These are phyloP conservation scores for Leptodontidium sp. DNA, from an alignment of 2,329 filamentous ascomycete genomes.

Conservation along the genomic window DNA sequence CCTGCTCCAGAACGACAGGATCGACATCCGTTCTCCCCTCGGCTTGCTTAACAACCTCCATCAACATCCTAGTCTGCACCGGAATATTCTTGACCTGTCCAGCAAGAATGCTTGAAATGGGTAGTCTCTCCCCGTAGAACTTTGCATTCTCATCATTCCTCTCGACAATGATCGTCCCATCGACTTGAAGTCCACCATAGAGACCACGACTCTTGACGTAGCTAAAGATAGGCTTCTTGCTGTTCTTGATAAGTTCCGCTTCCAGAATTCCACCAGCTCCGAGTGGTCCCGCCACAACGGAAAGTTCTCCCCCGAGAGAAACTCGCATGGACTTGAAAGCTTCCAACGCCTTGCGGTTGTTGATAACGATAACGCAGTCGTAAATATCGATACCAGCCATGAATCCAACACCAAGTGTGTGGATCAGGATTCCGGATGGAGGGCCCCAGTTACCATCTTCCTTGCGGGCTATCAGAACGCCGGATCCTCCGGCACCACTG, in stretches of 20 bases:
- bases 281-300: slow-evolving; percentile 78
- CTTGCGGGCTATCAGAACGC: slow-evolving; percentile 82
- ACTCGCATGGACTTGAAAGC: slow-evolving; percentile 81
- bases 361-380: slow-evolving; percentile 93
- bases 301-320: slow-evolving; percentile 83
- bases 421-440: slow-evolving; percentile 87
- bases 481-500: slow-evolving; percentile 88
- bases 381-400: slow-evolving; percentile 93
- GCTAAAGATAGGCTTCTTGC: slow-evolving; percentile 74
- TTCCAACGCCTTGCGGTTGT: slow-evolving; percentile 82
- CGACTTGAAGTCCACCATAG: slow-evolving; percentile 84
- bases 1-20: slow-evolving; percentile 66
- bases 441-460: slow-evolving; percentile 91
- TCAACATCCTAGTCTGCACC: slow-evolving; percentile 49
- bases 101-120: slow-evolving; percentile 64
- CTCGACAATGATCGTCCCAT: slow-evolving; percentile 87
- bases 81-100: slow-evolving; percentile 37
- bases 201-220: slow-evolving; percentile 90
- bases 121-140: slow-evolving; percentile 76
- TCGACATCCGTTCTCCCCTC: slow-evolving; percentile 83
- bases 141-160: slow-evolving; percentile 83
- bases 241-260: slow-evolving; percentile 55
- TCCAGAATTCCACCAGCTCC: slow-evolving; percentile 68
- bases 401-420: slow-evolving; percentile 88
- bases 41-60: slow-evolving; percentile 83